Conservation (phyloP, 495 filamentous ascomycete species). For the Hypoxylon cercidicola region DNA sequence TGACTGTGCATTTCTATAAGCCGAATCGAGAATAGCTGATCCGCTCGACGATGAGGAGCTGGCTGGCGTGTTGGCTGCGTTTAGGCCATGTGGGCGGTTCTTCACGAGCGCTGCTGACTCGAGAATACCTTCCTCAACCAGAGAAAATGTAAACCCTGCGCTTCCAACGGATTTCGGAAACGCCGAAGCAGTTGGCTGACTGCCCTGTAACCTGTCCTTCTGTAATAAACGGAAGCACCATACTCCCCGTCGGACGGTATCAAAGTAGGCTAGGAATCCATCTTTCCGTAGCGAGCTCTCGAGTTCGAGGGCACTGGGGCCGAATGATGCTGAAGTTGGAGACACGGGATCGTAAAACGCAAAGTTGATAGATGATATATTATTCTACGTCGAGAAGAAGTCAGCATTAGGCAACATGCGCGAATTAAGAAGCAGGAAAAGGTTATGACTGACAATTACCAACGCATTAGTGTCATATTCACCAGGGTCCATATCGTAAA, state of each 20-base stretch:
- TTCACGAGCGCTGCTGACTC: slow-evolving; percentile 58
- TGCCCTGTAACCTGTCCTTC: slow-evolving; percentile 43
- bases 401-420: too few species aligned
- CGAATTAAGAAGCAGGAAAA: not conserved
- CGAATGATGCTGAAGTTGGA: slow-evolving; percentile 50
- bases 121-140: slow-evolving; percentile 57
- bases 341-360: slow-evolving; percentile 59
- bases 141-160: slow-evolving; percentile 51
- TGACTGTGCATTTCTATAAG: slow-evolving; percentile 50
- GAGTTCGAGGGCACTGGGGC: slow-evolving; percentile 54
- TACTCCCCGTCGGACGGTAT: slow-evolving; percentile 57
- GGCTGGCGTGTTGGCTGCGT: slow-evolving; percentile 56
- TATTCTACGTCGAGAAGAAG: slow-evolving; percentile 52
- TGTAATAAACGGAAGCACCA: slow-evolving; percentile 60
- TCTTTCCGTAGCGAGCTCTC: slow-evolving; percentile 59
- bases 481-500: slow-evolving; percentile 63
- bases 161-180: slow-evolving; percentile 51
- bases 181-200: slow-evolving; percentile 38
- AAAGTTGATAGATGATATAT: slow-evolving; percentile 56
- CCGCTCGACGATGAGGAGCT: slow-evolving; percentile 59
- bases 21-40: slow-evolving; percentile 52
- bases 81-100: slow-evolving; percentile 48
- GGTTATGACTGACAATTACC: slow-evolving; percentile 53
- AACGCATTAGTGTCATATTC: slow-evolving; percentile 65
- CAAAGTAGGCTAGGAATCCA: slow-evolving; percentile 62